These are phyloP conservation scores for Crithidia sp. DNA, from an alignment of 208 protist genomes.

Conservation along the genomic window DNA sequence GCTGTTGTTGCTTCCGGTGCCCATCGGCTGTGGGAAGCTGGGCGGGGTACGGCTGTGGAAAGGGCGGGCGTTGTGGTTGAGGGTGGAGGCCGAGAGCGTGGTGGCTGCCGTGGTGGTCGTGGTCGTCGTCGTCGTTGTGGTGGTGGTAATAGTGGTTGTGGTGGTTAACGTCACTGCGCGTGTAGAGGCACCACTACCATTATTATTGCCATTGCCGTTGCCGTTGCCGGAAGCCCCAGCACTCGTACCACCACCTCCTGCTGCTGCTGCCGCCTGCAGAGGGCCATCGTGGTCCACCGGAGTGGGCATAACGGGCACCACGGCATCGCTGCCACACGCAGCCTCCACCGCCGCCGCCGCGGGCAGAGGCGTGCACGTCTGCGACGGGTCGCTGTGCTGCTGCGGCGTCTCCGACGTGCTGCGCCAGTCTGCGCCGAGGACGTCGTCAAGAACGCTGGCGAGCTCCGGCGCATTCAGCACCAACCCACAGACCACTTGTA, in stretches of 20 bases:
- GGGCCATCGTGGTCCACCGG: constrained; percentile 12
- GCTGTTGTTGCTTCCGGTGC: constrained; percentile 4
- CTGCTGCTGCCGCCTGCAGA: neutral
- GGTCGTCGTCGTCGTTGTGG: neutral
- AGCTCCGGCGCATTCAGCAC: constrained; percentile 62
- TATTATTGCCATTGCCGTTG: no score
- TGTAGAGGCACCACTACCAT: no score
- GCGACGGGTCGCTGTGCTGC: neutral
- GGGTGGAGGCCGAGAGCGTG: constrained; percentile 14
- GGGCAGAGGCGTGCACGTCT: neutral
- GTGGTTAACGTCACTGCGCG: neutral
- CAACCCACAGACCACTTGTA: constrained; percentile 31
- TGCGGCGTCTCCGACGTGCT: neutral
- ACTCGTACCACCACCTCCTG: no score
- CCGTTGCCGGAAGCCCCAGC: no score
- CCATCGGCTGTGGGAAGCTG: constrained; percentile 1
- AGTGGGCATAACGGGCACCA: constrained; percentile 16
- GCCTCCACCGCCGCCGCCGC: neutral
- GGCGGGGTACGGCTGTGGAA: constrained; percentile 36
- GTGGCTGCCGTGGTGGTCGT: neutral
- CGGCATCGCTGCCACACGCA: neutral
- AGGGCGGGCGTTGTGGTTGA: constrained; percentile 37
- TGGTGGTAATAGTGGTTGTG: neutral
- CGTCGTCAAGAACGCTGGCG: constrained; percentile 32
- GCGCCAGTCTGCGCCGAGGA: constrained; percentile 52